Evolutionary conservation across 768 basidiomycete species (phyloP).

Genomic region (Mycena pura): DNA sequence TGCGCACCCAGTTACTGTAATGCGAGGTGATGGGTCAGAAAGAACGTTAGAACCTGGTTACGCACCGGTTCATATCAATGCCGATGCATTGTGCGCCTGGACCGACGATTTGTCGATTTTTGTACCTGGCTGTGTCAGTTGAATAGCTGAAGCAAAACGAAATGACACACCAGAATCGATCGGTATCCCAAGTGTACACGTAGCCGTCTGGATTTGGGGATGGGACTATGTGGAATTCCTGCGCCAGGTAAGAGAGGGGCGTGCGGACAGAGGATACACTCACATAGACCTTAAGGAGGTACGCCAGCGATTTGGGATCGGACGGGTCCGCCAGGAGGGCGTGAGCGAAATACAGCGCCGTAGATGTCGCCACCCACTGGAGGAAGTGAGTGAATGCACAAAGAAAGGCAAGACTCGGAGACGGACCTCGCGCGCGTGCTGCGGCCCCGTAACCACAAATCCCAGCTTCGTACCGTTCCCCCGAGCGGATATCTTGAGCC

Average conservation of each 20-base stretch:
- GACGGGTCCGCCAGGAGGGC: constrained; percentile 60
- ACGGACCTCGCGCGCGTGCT: constrained; percentile 77
- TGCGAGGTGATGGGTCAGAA: background rate
- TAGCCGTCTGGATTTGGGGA: constrained; percentile 78
- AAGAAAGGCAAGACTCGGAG: background rate
- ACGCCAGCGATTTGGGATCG: constrained; percentile 52
- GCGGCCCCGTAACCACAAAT: constrained; percentile 74
- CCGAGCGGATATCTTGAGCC: constrained; percentile 52
- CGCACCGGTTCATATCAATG: constrained; percentile 79
- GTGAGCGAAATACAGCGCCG: constrained; percentile 76
- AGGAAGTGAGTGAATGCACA: background rate
- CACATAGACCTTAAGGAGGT: constrained; percentile 62
- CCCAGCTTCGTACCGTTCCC: constrained; percentile 47
- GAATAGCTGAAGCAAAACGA: background rate
- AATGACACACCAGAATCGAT: constrained; percentile 64
- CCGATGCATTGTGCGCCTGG: constrained; percentile 63
- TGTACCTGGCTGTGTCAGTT: constrained; percentile 54
- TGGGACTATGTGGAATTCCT: constrained; percentile 73
- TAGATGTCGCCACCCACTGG: constrained; percentile 83
- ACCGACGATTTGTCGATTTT: constrained; percentile 66
- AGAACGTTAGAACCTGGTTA: constrained; percentile 3
- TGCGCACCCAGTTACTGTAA: constrained; percentile 67
- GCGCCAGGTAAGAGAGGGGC: constrained; percentile 5
- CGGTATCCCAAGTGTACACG: constrained; percentile 71
- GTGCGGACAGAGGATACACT: constrained; percentile 26